Base-by-base conservation (phyloP, 768 basidiomycete species). In the Boletus bicolor region DNA sequence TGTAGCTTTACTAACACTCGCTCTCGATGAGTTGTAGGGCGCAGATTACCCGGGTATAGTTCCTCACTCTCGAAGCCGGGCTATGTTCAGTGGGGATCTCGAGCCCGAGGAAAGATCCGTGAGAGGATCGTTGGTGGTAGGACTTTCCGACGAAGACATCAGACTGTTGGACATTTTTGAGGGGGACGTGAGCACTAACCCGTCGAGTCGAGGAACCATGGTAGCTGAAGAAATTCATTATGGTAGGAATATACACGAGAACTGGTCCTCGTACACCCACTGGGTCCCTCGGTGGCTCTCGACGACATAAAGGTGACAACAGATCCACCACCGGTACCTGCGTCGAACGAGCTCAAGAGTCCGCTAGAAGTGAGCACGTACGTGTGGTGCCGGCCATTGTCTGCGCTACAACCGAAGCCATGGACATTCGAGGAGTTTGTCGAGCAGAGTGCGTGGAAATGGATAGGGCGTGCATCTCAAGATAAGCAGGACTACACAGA, bases 341-440 rank as follows among this genome's bases (percentile, higher is more conserved):
- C 69, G 4, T 49, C 62, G 0, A 56, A 66, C 30, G 75, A 78
- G 17, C 68, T 80, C 0, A 41, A 63, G 5, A 55, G 62, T 0
- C 55, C 76, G 0, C 63, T 85, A 1, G 64, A 76, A n/a, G 86
- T 80, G 0, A 78, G 89, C 57, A 86, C 88, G 3, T 98, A 97
- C 65, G 77, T 93, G 24, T 96, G 85, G 80, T 69, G 68, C 28
- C 71, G 73, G 4, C 66, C 72, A 0, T 24, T 80, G 7, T 59
- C 62, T 0, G 57, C 69, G 7, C 74, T 98, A 8, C 75, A 81
- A 26, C 75, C 82, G 0, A 75, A 77, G 32, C 71, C 90, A 5
- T 98, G 95, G 95, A 80, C 84, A 0, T 94, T 87, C 64, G 82
- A 84, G n/a, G 81, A 84, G 4, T 97, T 97, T 64, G 78, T 96